Percentiles rank a stretch among this genome's conserved stretches.
These are phyloP conservation scores for Volutella citrinella DNA, from an alignment of 2,329 filamentous ascomycete species.

Conservation along the genomic window DNA sequence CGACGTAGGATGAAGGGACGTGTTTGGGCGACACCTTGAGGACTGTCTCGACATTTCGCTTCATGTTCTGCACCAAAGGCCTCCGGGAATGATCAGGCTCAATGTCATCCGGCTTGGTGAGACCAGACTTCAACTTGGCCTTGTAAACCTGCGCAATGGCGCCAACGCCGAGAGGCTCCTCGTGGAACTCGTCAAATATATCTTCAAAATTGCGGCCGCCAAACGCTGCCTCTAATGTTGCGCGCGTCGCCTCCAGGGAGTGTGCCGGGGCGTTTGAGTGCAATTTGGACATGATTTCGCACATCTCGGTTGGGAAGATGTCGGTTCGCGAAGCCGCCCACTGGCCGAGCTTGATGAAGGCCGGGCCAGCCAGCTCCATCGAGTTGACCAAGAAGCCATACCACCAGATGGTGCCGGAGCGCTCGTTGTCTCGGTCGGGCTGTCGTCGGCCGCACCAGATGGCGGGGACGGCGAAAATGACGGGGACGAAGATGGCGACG, in stretches of 20 bases:
- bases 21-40: slow-evolving; percentile 82
- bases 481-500: slow-evolving; percentile 84
- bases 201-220: slow-evolving; percentile 76
- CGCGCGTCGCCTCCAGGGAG: slow-evolving; percentile 74
- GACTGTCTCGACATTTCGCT: slow-evolving; percentile 78
- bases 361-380: slow-evolving; percentile 92
- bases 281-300: slow-evolving; percentile 86
- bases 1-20: slow-evolving; percentile 88
- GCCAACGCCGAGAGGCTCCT: slow-evolving; percentile 84
- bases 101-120: slow-evolving; percentile 62
- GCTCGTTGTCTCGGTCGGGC: slow-evolving; percentile 66
- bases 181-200: slow-evolving; percentile 95
- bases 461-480: slow-evolving; percentile 73
- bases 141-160: slow-evolving; percentile 98
- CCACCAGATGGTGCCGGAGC: slow-evolving; percentile 88
- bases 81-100: slow-evolving; percentile 40
- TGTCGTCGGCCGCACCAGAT: slow-evolving; percentile 74
- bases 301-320: slow-evolving; percentile 93
- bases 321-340: slow-evolving; percentile 96
- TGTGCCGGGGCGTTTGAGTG: slow-evolving; percentile 95
- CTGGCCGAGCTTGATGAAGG: slow-evolving; percentile 98
- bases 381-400: slow-evolving; percentile 80
- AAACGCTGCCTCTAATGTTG: slow-evolving; percentile 79
- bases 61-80: slow-evolving; percentile 66
- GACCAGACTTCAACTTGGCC: slow-evolving; percentile 79